phyloP scores from a whole-genome alignment of 768 basidiomycete species.

The Tephrocybe sp. region DNA sequence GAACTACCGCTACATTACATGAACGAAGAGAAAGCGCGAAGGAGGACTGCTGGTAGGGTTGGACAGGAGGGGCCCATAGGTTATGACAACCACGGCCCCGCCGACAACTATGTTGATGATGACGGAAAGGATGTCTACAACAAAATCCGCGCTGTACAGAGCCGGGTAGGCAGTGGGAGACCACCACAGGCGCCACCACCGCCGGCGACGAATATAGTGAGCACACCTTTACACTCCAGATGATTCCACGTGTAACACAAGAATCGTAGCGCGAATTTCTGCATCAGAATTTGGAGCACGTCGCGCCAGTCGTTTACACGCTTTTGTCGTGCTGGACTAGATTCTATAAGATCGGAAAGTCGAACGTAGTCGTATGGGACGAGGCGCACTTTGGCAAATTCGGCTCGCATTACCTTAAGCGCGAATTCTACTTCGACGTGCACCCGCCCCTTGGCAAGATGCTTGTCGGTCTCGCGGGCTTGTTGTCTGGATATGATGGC shows the following conservation, averaged over 20 bases:
- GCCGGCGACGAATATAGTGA: slow-evolving; percentile 62
- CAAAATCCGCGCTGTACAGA: slow-evolving; percentile 39
- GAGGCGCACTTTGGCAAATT: slow-evolving; percentile 99
- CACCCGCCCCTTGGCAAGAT: slow-evolving; percentile 99
- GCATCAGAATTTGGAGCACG: slow-evolving; percentile 73
- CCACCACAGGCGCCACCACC: slow-evolving; percentile 59
- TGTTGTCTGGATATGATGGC: slow-evolving; percentile 90
- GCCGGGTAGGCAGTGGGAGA: slow-evolving; percentile 55
- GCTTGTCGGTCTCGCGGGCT: slow-evolving; percentile 92
- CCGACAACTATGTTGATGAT: slow-evolving; percentile 39
- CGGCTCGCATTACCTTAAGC: slow-evolving; percentile 95
- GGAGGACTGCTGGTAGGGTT: slow-evolving; percentile 37
- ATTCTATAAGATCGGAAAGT: slow-evolving; percentile 87
- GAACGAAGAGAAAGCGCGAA: slow-evolving; percentile 66
- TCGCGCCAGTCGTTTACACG: slow-evolving; percentile 84
- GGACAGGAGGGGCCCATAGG: slow-evolving; percentile 16
- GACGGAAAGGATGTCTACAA: slow-evolving; percentile 52
- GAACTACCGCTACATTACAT: slow-evolving; percentile 51
- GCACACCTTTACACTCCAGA: slow-evolving; percentile 23
- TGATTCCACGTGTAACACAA: slow-evolving; percentile 17
- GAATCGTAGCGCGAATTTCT: slow-evolving; percentile 66
- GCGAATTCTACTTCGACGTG: slow-evolving; percentile 99
- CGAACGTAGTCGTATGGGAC: slow-evolving; percentile 92
- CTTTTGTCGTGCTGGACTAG: slow-evolving; percentile 93
- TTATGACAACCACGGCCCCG: slow-evolving; percentile 17